Conservation (phyloP, 306 rosid species). For the Glycyrrhiza uralensis region DNA sequence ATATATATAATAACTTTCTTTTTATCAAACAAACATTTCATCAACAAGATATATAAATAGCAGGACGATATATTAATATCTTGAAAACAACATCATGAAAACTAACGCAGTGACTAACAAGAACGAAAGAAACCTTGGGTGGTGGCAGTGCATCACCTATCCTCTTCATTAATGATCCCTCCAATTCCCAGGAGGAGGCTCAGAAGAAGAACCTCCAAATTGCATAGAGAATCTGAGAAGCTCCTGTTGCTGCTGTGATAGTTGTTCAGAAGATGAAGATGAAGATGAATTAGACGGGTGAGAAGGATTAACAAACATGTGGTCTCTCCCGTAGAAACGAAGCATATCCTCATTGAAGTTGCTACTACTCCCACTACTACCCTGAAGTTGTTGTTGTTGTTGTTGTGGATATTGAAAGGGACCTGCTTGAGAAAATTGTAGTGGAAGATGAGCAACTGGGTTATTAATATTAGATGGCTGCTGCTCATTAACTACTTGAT, state of each 20-base stretch:
- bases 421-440: conserved; percentile 25
- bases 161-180: conserved; percentile 13
- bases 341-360: conserved; percentile 12
- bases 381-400: conserved; percentile 12
- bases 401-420: conserved; percentile 25
- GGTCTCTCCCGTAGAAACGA: conserved; percentile 20
- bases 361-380: neutral
- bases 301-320: conserved; percentile 5
- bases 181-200: conserved; percentile 33
- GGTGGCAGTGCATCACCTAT: neutral
- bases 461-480: conserved; percentile 24
- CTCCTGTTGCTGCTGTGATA: conserved; percentile 39
- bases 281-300: conserved; percentile 25
- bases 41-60: neutral
- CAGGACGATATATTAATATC: neutral
- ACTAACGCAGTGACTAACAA: neutral
- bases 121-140: neutral
- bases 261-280: conserved; percentile 20
- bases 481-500: neutral
- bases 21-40: conserved; percentile 8
- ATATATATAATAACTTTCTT: no score
- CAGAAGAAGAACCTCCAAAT: conserved; percentile 41
- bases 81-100: conserved; percentile 4
- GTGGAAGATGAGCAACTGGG: conserved; percentile 4
- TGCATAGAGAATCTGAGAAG: conserved; percentile 36